Evolutionary conservation across 139 green algal species (phyloP).

Genomic region (Ettlia oleoabundans): DNA sequence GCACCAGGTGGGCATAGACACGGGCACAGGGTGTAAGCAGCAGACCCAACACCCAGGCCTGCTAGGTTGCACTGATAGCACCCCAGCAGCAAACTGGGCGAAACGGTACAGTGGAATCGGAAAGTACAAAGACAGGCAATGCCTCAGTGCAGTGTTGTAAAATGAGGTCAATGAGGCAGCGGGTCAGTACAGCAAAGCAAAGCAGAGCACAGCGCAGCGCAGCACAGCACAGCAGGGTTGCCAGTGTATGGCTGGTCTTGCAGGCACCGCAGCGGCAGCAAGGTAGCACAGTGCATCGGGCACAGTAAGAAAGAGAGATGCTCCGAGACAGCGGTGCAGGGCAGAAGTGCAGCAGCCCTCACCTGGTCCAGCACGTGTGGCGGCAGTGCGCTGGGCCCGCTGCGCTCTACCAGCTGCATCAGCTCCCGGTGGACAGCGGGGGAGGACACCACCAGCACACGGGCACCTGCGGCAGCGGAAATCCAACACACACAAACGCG

Average conservation of each 20-base stretch:
- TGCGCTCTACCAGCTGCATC: background rate
- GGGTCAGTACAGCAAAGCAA: background rate
- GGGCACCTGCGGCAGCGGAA: constrained; percentile 9
- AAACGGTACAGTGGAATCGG: too few species aligned
- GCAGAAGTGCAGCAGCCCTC: background rate
- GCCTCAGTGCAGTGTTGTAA: too few species aligned
- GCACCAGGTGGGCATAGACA: background rate
- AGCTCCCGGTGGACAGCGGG: constrained; percentile 31
- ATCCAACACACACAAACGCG: too few species aligned
- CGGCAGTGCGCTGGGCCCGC: background rate
- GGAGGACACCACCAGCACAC: constrained; percentile 35
- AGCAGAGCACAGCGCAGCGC: background rate
- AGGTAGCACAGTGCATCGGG: too few species aligned
- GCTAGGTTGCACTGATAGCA: too few species aligned
- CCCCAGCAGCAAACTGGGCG: too few species aligned
- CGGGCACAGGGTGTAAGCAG: background rate
- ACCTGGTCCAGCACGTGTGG: constrained; percentile 21
- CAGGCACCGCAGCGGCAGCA: too few species aligned
- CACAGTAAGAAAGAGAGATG: too few species aligned
- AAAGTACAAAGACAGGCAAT: too few species aligned
- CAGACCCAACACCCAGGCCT: too few species aligned
- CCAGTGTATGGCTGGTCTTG: too few species aligned
- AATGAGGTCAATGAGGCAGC: background rate
- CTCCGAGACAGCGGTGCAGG: too few species aligned
- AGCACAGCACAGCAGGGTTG: background rate